Evolutionary conservation across 208 protist genomes (phyloP).

Genomic region (Trypanosomatidae sp.): DNA sequence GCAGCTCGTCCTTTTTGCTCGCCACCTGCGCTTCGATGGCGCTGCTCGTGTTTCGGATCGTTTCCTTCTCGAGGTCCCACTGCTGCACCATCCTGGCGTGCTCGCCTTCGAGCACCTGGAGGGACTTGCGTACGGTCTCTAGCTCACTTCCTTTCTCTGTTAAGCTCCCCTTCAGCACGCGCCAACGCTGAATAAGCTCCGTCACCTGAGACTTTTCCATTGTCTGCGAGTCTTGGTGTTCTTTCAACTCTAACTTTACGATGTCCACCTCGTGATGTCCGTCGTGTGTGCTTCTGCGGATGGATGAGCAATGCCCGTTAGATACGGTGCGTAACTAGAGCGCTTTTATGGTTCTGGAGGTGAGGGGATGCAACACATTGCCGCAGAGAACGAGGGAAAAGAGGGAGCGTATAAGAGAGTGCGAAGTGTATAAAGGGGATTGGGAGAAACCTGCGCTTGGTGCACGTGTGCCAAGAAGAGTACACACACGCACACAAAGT

Average conservation of each 20-base stretch:
- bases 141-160: constrained; percentile 56
- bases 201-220: constrained; percentile 56
- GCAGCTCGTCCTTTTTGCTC: constrained; percentile 63
- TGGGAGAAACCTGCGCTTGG: background rate
- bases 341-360: background rate
- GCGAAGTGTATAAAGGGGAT: background rate
- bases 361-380: background rate
- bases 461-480: background rate
- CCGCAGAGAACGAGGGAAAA: background rate
- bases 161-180: constrained; percentile 50
- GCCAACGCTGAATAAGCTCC: constrained; percentile 75
- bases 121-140: constrained; percentile 33
- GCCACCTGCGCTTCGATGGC: constrained; percentile 63
- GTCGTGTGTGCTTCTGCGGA: background rate
- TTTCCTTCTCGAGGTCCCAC: constrained; percentile 85
- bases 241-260: background rate
- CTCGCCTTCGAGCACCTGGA: constrained; percentile 54
- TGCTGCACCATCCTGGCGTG: constrained; percentile 54
- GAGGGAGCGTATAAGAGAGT: background rate
- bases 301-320: background rate
- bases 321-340: background rate
- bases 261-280: background rate
- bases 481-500: background rate
- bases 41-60: constrained; percentile 65
- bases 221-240: background rate